Conservation (phyloP, 139 green algal species). For the Chlorella vulgaris region DNA sequence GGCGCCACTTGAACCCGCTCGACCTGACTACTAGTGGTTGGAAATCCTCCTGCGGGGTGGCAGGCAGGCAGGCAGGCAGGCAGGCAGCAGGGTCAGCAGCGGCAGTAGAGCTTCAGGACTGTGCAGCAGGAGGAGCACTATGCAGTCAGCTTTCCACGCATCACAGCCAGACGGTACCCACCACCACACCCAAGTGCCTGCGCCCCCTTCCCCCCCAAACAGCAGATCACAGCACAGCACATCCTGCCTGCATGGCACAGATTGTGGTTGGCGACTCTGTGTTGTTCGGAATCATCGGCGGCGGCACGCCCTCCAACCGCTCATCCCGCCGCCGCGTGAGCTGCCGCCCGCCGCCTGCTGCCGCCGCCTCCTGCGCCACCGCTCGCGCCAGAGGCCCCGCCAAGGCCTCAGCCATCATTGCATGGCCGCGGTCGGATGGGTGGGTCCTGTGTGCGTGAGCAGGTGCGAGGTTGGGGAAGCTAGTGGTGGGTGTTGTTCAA, state of each 20-base stretch:
- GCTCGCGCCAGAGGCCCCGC: slow-evolving; percentile 19
- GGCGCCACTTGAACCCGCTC: slow-evolving; percentile 4
- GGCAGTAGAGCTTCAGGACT: neutral
- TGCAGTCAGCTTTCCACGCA: too few relatives aligned
- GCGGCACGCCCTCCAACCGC: slow-evolving; percentile 8
- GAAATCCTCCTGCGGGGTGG: slow-evolving; percentile 28
- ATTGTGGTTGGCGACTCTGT: slow-evolving; percentile 23
- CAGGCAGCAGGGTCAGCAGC: neutral
- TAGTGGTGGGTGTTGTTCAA: too few relatives aligned
- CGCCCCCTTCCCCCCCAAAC: too few relatives aligned
- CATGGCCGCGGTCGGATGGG: slow-evolving; percentile 30
- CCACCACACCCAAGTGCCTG: too few relatives aligned
- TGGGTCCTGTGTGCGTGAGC: neutral
- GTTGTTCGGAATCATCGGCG: slow-evolving; percentile 28
- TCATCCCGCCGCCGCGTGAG: neutral
- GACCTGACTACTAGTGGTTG: neutral
- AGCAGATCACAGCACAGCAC: too few relatives aligned
- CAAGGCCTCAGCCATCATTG: slow-evolving; percentile 29
- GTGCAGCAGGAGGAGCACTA: neutral
- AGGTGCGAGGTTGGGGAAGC: too few relatives aligned
- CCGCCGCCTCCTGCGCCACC: neutral
- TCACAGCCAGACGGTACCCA: too few relatives aligned
- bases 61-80: neutral
- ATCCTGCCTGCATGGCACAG: slow-evolving; percentile 24
- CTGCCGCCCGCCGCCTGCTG: neutral